phyloP scores from a whole-genome alignment of 2,329 filamentous ascomycete species.

The Chalaropsis ovoidea region DNA sequence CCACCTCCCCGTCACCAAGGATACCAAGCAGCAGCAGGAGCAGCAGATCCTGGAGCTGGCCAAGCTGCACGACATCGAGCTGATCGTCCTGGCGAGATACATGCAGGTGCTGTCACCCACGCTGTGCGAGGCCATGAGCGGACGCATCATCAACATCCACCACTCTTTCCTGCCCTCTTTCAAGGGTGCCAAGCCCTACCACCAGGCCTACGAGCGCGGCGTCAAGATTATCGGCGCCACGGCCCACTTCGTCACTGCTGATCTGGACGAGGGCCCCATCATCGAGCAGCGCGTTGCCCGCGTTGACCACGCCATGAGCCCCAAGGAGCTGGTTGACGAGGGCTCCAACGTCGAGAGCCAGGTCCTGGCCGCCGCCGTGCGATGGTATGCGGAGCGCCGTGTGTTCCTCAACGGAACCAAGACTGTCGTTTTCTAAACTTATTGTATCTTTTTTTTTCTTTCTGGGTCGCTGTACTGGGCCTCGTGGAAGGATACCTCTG shows the following conservation, averaged over 20 bases:
- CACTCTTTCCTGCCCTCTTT: conserved; percentile 78
- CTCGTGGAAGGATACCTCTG: not conserved
- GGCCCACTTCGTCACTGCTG: conserved; percentile 76
- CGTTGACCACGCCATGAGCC: conserved; percentile 65
- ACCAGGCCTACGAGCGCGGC: conserved; percentile 75
- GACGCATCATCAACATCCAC: conserved; percentile 84
- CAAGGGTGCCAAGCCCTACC: conserved; percentile 82
- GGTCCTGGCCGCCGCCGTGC: conserved; percentile 69
- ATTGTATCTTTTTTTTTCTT: not conserved
- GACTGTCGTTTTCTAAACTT: conserved; percentile 58
- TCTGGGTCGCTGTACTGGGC: not conserved
- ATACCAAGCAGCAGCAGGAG: conserved; percentile 69
- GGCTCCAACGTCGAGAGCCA: conserved; percentile 78
- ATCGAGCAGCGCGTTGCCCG: conserved; percentile 74
- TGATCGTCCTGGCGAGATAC: conserved; percentile 72
- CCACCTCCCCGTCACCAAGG: conserved; percentile 68
- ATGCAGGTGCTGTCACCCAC: conserved; percentile 55
- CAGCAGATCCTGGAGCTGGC: conserved; percentile 59
- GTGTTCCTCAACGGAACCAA: conserved; percentile 70
- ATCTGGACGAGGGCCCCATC: conserved; percentile 77
- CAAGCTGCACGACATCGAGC: conserved; percentile 57
- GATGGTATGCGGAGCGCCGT: conserved; percentile 70
- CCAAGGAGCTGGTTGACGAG: conserved; percentile 67
- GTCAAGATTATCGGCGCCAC: conserved; percentile 85
- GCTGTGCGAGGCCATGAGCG: conserved; percentile 61